These are phyloP conservation scores for Helenozyma rhizophorensis DNA, from an alignment of 805 yeast genomes.

Conservation along the genomic window DNA sequence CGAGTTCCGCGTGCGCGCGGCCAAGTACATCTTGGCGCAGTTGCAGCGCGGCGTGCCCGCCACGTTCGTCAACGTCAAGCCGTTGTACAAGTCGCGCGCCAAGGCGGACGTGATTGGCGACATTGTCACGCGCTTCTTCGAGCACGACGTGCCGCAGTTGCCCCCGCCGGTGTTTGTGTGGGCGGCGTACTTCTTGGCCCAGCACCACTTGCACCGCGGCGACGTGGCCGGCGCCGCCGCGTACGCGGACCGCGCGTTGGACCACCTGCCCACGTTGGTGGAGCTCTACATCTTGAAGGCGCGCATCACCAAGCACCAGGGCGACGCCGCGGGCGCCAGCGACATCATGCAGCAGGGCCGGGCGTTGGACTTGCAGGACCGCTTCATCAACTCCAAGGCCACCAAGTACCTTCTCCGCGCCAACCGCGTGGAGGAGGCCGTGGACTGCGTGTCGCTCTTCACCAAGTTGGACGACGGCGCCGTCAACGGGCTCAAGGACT, in stretches of 20 bases:
- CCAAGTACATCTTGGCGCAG: constrained; percentile 54
- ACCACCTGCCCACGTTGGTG: constrained; percentile 77
- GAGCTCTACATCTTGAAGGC: constrained; percentile 82
- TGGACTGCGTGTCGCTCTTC: constrained; percentile 69
- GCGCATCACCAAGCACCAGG: constrained; percentile 68
- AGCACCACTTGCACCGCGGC: constrained; percentile 60
- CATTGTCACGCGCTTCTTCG: constrained; percentile 49
- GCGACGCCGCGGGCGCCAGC: constrained; percentile 60
- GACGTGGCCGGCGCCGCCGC: constrained; percentile 52
- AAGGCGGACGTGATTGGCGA: constrained; percentile 44
- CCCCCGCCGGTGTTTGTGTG: constrained; percentile 52
- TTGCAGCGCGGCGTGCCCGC: constrained; percentile 85
- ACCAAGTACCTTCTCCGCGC: constrained; percentile 81
- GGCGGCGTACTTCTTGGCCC: constrained; percentile 75
- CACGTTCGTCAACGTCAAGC: constrained; percentile 79
- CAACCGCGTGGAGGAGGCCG: constrained; percentile 67
- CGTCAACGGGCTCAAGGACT: constrained; percentile 79
- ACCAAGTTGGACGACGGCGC: constrained; percentile 74
- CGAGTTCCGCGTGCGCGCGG: constrained; percentile 44
- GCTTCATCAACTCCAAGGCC: constrained; percentile 85
- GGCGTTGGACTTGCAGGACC: constrained; percentile 75
- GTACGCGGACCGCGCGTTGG: constrained; percentile 57
- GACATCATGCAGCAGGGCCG: constrained; percentile 67
- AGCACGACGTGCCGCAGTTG: constrained; percentile 21
- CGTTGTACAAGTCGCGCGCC: constrained; percentile 53